phyloP scores from a whole-genome alignment of 2,329 filamentous ascomycete species.

The Calonectria crousiana region DNA sequence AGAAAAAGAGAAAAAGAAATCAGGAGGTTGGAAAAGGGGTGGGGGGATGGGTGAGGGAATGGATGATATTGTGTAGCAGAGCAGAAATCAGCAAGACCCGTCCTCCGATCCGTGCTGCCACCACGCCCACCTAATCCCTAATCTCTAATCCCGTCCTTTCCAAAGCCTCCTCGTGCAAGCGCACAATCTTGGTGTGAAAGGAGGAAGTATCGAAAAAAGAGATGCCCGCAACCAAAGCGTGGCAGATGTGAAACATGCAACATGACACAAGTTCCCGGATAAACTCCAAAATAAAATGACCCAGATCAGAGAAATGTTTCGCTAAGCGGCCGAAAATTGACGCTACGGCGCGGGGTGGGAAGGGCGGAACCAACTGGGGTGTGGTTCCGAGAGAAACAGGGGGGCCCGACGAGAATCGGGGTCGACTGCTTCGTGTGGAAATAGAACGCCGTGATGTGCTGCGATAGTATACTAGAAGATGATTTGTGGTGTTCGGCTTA shows the following conservation, averaged over 20 bases:
- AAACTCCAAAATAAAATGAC: constrained; percentile 45
- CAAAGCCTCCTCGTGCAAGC: constrained; percentile 33
- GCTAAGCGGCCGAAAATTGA: constrained; percentile 23
- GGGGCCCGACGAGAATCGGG: constrained; percentile 21
- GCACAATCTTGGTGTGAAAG: constrained; percentile 31
- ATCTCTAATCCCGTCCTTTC: constrained; percentile 30
- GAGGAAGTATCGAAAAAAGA: constrained; percentile 31
- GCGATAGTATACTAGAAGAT: constrained; percentile 22
- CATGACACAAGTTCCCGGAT: constrained; percentile 37
- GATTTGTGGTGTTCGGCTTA: constrained; percentile 37
- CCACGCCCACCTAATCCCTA: constrained; percentile 32
- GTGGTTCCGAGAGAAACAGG: constrained; percentile 21
- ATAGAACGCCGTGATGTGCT: constrained; percentile 25
- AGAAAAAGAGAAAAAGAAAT: constrained; percentile 16
- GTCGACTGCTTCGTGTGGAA: constrained; percentile 20
- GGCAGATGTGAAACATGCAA: constrained; percentile 40
- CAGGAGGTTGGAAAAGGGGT: constrained; percentile 22
- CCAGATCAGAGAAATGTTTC: constrained; percentile 31
- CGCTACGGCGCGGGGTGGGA: constrained; percentile 26
- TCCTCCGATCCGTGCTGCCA: constrained; percentile 43
- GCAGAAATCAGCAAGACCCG: constrained; percentile 46
- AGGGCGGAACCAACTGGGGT: constrained; percentile 13
- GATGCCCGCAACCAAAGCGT: constrained; percentile 37
- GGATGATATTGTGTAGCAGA: constrained; percentile 46
- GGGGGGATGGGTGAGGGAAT: constrained; percentile 35